Evolutionary conservation across 352 stramenopile species (phyloP), one percentile per base, ranked within the genome.

Genomic region (Phytophthora tentaculata): DNA sequence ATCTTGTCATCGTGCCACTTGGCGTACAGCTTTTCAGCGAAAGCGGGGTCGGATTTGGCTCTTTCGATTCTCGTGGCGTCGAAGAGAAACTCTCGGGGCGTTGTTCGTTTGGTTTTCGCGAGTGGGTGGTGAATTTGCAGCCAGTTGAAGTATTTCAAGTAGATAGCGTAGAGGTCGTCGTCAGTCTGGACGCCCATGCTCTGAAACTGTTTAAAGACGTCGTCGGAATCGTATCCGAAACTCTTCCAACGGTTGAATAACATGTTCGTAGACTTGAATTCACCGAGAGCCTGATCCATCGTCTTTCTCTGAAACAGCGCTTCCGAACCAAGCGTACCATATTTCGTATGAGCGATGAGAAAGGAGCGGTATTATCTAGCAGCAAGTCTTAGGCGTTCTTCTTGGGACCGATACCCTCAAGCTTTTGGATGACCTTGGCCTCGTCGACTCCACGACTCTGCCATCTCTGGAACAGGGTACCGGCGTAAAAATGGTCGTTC

Each of bases 381-480:
- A 37, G 47, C 28, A 64, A 23, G 23, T 16, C 14, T 9, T 49
- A n/a, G 20, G 20, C 22, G 13, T 55, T n/a, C n/a, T n/a, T n/a
- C n/a, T n/a, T n/a, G n/a, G n/a, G n/a, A n/a, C n/a, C n/a, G n/a
- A n/a, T n/a, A n/a, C n/a, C n/a, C n/a, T n/a, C n/a, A n/a, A n/a
- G n/a, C n/a, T n/a, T n/a, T n/a, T n/a, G n/a, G n/a, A n/a, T n/a
- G 6, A 16, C 16, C 23, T 28, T 57, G 23, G 26, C 14, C 7
- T 20, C 32, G 20, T 49, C 20, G 19, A 59, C 10, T 2, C 52
- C 52, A 59, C 49, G 0, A 20, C 29, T 35, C 32, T 59, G 52
- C 48, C 58, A 65, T n/a, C 58, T 59, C 49, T 6, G 24, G 19
- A 47, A 59, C 58, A 66, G 9, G 1, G 35, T 58, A 23, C 59